Evolutionary conservation across 176 grass and related monocot genomes (phyloP).

Genomic region (Avena eriantha): DNA sequence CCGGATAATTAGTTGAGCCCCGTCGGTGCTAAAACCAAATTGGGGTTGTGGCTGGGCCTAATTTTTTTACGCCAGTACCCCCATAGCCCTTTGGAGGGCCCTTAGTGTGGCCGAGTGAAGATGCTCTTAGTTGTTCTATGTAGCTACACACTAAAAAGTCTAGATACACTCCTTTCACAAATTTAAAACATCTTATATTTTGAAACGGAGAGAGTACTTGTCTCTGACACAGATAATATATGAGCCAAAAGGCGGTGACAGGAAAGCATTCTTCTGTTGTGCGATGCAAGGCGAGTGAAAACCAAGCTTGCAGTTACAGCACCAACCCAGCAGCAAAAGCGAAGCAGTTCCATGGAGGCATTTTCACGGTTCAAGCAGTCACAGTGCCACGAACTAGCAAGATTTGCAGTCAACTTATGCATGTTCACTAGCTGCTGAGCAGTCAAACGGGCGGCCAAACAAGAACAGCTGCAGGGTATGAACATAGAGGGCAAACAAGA

Average conservation of each 20-base stretch:
- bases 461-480: neutral
- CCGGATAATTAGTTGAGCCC: too few species aligned
- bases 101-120: too few species aligned
- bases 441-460: constrained; percentile 10
- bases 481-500: neutral
- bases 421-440: constrained; percentile 16
- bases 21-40: too few species aligned
- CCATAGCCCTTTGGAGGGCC: too few species aligned
- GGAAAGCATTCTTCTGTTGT: neutral
- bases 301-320: neutral
- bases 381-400: neutral
- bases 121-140: too few species aligned
- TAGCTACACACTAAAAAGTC: too few species aligned
- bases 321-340: neutral
- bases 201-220: neutral
- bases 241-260: neutral
- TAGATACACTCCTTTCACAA: too few species aligned
- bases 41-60: too few species aligned
- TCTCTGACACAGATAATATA: neutral
- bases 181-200: too few species aligned
- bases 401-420: constrained; percentile 6
- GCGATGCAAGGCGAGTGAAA: neutral
- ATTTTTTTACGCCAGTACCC: too few species aligned
- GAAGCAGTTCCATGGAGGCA: neutral
- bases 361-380: neutral